phyloP scores from a whole-genome alignment of 2,329 filamentous ascomycete genomes.

The Fusarium sp. region DNA sequence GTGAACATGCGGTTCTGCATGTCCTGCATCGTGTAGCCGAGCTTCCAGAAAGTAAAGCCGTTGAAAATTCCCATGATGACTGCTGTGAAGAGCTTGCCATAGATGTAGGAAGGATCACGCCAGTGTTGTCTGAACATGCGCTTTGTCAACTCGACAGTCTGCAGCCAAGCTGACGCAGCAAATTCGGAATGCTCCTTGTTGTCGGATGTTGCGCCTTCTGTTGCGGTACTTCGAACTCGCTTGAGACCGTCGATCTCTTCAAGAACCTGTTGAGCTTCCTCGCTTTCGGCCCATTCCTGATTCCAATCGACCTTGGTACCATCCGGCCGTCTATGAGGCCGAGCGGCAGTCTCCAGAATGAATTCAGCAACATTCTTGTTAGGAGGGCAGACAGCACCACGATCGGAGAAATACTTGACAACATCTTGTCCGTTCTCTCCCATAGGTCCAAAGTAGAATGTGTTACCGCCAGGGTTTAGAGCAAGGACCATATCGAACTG shows the following conservation, averaged over 20 bases:
- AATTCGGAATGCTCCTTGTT: constrained; percentile 62
- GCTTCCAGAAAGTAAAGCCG: constrained; percentile 80
- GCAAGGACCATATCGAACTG: constrained; percentile 66
- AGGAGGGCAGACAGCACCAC: constrained; percentile 74
- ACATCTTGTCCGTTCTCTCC: constrained; percentile 60
- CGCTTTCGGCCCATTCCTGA: constrained; percentile 76
- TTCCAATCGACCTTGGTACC: constrained; percentile 73
- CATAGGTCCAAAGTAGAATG: constrained; percentile 66
- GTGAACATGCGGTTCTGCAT: constrained; percentile 86
- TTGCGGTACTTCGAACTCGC: constrained; percentile 33
- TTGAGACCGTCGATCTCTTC: constrained; percentile 67
- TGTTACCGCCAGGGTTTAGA: constrained; percentile 63
- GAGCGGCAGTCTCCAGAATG: constrained; percentile 59
- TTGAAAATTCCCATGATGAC: constrained; percentile 82
- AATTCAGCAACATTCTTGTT: constrained; percentile 63
- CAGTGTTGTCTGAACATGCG: constrained; percentile 79
- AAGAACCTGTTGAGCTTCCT: constrained; percentile 68
- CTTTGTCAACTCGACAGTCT: constrained; percentile 75
- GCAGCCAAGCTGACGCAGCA: constrained; percentile 71
- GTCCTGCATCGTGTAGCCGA: constrained; percentile 73
- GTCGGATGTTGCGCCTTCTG: constrained; percentile 15
- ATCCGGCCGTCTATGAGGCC: constrained; percentile 50
- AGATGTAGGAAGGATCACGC: constrained; percentile 81
- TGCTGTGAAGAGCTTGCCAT: constrained; percentile 79
- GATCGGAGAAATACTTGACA: constrained; percentile 66